phyloP scores from a whole-genome alignment of 495 filamentous ascomycete genomes.

The Antarctomyces pellizariae region DNA sequence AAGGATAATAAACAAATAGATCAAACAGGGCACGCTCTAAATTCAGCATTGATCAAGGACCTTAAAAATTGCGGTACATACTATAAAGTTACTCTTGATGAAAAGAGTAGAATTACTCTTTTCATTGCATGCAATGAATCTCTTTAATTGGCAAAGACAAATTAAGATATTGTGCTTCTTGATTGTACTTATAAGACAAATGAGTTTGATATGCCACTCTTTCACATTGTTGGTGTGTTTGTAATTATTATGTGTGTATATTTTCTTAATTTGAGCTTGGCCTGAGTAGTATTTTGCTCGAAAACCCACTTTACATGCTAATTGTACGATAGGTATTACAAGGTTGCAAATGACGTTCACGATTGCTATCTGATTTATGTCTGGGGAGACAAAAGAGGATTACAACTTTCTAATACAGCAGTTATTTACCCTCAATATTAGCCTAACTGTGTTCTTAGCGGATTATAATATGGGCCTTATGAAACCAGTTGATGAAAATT shows the following conservation, averaged over 20 bases:
- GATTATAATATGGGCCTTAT: constrained; percentile 2
- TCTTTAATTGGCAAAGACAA: constrained; percentile 11
- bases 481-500: constrained; percentile 1
- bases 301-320: background rate
- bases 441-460: background rate
- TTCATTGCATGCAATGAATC: constrained; percentile 4
- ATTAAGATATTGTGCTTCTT: constrained; percentile 6
- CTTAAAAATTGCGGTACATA: background rate
- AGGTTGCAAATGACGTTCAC: constrained; percentile 1
- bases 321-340: constrained; percentile 1
- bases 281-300: background rate
- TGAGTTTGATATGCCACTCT: constrained; percentile 8
- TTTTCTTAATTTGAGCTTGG: too few relatives aligned
- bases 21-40: too few relatives aligned
- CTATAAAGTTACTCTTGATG: background rate
- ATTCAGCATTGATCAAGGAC: background rate
- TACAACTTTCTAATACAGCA: background rate
- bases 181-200: constrained; percentile 10
- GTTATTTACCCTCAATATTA: background rate
- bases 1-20: too few relatives aligned
- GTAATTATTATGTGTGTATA: constrained; percentile 6
- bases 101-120: background rate
- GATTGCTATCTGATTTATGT: constrained; percentile 4
- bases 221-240: constrained; percentile 6
- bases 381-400: constrained; percentile 1